Conservation (phyloP, 169 alveolate species). For the Amoebophrya sp. region DNA sequence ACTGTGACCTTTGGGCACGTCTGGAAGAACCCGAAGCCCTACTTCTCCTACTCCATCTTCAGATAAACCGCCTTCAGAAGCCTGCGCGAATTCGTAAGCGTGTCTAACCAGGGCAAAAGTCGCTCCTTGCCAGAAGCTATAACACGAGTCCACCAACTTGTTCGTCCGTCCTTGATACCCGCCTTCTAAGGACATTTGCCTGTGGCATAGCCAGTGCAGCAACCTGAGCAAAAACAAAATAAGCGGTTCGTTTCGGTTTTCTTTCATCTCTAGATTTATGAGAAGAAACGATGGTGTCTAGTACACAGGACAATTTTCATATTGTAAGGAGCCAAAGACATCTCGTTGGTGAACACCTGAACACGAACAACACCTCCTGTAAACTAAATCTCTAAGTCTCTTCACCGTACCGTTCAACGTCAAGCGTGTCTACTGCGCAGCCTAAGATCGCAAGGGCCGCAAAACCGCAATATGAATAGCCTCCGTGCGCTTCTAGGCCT, state of each 20-base stretch:
- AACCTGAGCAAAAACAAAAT: no score
- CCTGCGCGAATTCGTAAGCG: constrained; percentile 51
- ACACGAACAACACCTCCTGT: no score
- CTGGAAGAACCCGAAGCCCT: background rate
- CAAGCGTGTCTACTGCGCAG: constrained; percentile 51
- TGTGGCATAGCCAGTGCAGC: constrained; percentile 67
- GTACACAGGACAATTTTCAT: constrained; percentile 59
- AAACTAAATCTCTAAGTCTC: no score
- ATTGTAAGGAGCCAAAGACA: no score
- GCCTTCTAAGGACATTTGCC: constrained; percentile 81
- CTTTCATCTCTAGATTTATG: background rate
- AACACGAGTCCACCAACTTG: constrained; percentile 87
- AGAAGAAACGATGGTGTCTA: background rate
- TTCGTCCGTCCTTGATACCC: constrained; percentile 85
- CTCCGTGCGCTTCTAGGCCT: constrained; percentile 90
- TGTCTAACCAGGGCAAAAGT: constrained; percentile 58
- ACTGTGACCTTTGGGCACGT: background rate
- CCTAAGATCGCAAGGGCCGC: constrained; percentile 64
- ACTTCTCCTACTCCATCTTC: background rate
- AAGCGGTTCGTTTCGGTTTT: no score
- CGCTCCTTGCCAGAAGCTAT: constrained; percentile 86
- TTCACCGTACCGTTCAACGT: no score
- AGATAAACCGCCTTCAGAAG: background rate
- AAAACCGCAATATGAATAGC: constrained; percentile 84
- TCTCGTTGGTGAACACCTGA: no score